Conservation (phyloP, 2,329 filamentous ascomycete genomes). For the Chaetomiaceae sp. region DNA sequence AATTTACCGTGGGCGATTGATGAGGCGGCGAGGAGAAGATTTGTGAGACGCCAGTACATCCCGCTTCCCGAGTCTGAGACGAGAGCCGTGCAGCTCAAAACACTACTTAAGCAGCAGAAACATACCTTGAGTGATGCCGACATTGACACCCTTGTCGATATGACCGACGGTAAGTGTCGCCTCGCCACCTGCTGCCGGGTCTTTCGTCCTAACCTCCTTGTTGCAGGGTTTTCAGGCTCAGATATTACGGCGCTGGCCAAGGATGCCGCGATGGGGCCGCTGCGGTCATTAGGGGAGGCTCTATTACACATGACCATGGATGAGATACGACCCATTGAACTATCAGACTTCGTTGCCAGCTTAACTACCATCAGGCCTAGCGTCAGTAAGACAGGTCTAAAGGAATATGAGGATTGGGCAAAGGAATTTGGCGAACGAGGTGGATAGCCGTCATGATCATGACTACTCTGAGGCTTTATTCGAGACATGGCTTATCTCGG, state of each 20-base stretch:
- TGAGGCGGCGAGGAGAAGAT: slow-evolving; percentile 84
- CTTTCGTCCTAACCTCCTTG: background rate
- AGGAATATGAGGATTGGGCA: slow-evolving; percentile 93
- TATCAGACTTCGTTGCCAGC: slow-evolving; percentile 80
- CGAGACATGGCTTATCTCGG: background rate
- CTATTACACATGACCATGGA: slow-evolving; percentile 90
- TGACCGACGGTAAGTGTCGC: slow-evolving; percentile 79
- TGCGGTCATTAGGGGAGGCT: slow-evolving; percentile 84
- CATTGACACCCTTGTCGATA: slow-evolving; percentile 65
- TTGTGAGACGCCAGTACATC: slow-evolving; percentile 93
- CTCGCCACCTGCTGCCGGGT: background rate
- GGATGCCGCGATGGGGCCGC: slow-evolving; percentile 94
- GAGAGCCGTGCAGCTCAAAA: slow-evolving; percentile 71
- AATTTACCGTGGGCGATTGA: slow-evolving; percentile 98
- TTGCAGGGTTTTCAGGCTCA: slow-evolving; percentile 86
- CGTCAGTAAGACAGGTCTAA: slow-evolving; percentile 78
- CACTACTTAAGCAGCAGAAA: slow-evolving; percentile 80
- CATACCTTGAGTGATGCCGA: slow-evolving; percentile 70
- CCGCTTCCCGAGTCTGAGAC: slow-evolving; percentile 84
- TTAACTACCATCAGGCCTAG: slow-evolving; percentile 81
- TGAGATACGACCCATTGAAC: slow-evolving; percentile 80
- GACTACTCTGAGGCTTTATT: no score
- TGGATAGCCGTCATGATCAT: slow-evolving; percentile 46
- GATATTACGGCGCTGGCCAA: slow-evolving; percentile 96
- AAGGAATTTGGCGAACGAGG: slow-evolving; percentile 88